phyloP scores from a whole-genome alignment of 2,329 filamentous ascomycete species.

The Alternaria arborescens region DNA sequence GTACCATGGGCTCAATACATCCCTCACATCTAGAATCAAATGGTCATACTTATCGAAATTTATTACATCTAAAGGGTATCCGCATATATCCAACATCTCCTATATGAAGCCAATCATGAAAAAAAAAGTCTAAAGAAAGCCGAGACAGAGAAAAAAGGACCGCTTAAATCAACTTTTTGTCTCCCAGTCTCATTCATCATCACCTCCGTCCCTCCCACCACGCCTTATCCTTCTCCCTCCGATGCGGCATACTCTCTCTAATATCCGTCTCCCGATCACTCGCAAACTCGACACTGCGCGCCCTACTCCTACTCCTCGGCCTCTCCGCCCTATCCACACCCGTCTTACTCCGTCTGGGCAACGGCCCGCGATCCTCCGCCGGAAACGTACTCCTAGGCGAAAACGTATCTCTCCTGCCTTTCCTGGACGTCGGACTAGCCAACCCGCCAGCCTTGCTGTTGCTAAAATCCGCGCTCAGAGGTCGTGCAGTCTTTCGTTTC shows the following conservation, averaged over 20 bases:
- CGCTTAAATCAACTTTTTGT: not conserved
- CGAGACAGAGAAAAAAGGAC: not conserved
- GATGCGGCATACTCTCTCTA: slow-evolving; percentile 46
- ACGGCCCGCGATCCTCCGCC: slow-evolving; percentile 19
- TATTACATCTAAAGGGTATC: slow-evolving; percentile 21
- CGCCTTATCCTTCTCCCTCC: slow-evolving; percentile 42
- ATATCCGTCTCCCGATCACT: slow-evolving; percentile 44
- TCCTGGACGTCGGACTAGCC: slow-evolving; percentile 12
- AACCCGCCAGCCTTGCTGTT: slow-evolving; percentile 13
- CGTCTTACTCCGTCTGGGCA: slow-evolving; percentile 19
- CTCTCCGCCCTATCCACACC: slow-evolving; percentile 12
- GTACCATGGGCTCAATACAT: not conserved
- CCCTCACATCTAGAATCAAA: not conserved
- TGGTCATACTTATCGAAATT: not conserved
- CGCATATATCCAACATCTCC: slow-evolving; percentile 15
- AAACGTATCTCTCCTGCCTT: slow-evolving; percentile 32
- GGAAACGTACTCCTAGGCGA: slow-evolving; percentile 34
- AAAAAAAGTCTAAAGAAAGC: not conserved
- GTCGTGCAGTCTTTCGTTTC: slow-evolving; percentile 24
- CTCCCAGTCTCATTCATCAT: not conserved
- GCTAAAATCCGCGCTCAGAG: slow-evolving; percentile 28
- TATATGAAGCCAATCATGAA: not conserved
- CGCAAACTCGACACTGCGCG: slow-evolving; percentile 36
- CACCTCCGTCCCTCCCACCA: slow-evolving; percentile 46
- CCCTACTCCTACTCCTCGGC: slow-evolving; percentile 29